Conservation (phyloP, 164 flowering plant genomes). For the Nymphaea thermarum region DNA sequence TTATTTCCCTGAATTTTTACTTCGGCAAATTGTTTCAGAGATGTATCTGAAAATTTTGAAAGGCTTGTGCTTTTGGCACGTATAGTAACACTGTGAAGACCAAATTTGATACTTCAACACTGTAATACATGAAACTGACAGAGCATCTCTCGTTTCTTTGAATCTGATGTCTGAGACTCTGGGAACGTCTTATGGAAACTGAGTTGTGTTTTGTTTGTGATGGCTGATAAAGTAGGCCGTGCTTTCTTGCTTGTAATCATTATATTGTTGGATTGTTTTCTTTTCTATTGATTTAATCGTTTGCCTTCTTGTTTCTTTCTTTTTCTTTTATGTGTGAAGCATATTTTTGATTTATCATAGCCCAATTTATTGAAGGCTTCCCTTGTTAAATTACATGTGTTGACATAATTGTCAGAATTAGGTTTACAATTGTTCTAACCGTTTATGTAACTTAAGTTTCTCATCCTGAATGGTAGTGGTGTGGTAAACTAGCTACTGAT, state of each 20-base stretch:
- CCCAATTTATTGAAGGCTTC: no score
- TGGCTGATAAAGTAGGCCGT: not conserved
- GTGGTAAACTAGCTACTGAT: no score
- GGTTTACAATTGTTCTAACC: no score
- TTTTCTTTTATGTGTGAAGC: not conserved
- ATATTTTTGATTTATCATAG: no score
- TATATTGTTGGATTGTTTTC: not conserved
- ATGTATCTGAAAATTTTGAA: not conserved
- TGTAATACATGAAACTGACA: not conserved
- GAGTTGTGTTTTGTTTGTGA: not conserved
- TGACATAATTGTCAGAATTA: no score
- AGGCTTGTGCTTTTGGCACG: not conserved
- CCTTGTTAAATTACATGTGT: no score
- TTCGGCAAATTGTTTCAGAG: not conserved
- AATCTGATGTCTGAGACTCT: not conserved
- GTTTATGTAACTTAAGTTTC: no score
- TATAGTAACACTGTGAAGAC: not conserved
- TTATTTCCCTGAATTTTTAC: not conserved
- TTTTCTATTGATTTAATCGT: not conserved
- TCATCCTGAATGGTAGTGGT: no score
- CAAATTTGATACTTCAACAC: not conserved
- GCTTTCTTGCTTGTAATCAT: not conserved
- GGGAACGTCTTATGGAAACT: not conserved
- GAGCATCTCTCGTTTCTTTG: not conserved
- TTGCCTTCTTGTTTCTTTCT: not conserved